Base-by-base conservation (phyloP, 805 yeast genomes). In the Debaryomyces castellii region DNA sequence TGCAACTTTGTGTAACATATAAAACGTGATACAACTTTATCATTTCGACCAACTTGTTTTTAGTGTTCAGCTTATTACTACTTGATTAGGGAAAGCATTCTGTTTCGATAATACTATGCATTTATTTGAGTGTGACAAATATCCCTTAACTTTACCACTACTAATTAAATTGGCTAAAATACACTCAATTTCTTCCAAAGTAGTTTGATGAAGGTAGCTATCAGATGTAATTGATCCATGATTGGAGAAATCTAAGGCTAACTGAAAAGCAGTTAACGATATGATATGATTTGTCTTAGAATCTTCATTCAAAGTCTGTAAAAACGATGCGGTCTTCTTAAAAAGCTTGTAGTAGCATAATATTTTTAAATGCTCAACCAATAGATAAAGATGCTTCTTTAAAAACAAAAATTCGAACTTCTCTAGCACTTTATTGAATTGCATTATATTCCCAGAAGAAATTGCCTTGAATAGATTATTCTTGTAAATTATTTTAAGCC, bases 51-150 rank as follows among this genome's bases (percentile, higher is more conserved):
- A 16, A 39, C 5, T 4, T 18, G 11, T 17, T 22, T 22, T 22
- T 22, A 22, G 24, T 8, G 8, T 5, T 22, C 5, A 6, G 5
- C 8, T 6, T 6, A 8, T 22, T 22, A 22, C 8, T 20, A 30
- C 41, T 12, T 40, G 39, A 16, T 28, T 21, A 10, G 94, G 95
- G 60, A 89, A 89, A 2, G 96, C 83, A 21, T 80, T 80, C 14
- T 72, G 78, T 62, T 85, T 88, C 60, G 94, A 83, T 45, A 89
- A 64, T 8, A 90, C 96, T 16, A 88, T 69, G 41, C 87, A 85
- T 34, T 80, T 70, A 57, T 87, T 82, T 3, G 83, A 77, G 58
- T 89, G 94, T 4, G 96, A 86, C 12, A 90, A 63, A 62, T 90
- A 90, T 0, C 96, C 97, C 63, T 86, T 89, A 39, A 89, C 68